phyloP scores from a whole-genome alignment of 345 rosid genomes.

The Eucalyptus polyanthemos region DNA sequence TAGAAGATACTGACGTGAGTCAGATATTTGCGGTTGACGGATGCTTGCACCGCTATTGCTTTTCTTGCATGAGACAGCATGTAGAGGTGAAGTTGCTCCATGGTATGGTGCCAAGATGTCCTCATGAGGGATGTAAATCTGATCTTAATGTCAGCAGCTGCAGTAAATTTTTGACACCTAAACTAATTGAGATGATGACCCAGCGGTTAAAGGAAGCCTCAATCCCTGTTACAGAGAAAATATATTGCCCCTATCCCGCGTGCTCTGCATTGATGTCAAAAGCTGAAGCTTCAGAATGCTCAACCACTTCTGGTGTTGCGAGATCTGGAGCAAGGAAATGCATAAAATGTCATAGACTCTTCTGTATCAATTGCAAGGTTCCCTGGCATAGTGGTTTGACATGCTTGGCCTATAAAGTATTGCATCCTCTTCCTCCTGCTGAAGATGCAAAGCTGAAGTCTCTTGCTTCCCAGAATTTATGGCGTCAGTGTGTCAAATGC shows the following conservation, averaged over 20 bases:
- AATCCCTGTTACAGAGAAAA: slow-evolving; percentile 40
- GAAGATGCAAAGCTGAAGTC: slow-evolving; percentile 39
- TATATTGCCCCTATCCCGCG: slow-evolving; percentile 68
- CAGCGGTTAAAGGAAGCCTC: slow-evolving; percentile 58
- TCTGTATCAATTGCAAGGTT: slow-evolving; percentile 68
- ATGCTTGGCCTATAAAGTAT: slow-evolving; percentile 26
- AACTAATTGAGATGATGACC: slow-evolving; percentile 38
- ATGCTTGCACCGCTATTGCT: slow-evolving; percentile 68
- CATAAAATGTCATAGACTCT: slow-evolving; percentile 31
- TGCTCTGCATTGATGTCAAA: slow-evolving; percentile 76
- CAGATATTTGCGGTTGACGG: slow-evolving; percentile 55
- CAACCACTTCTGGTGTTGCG: slow-evolving; percentile 14
- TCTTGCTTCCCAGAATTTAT: slow-evolving; percentile 31
- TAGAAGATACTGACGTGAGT: slow-evolving; percentile 37
- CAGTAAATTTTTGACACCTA: slow-evolving; percentile 45
- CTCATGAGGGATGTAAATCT: slow-evolving; percentile 56
- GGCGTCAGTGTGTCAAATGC: slow-evolving; percentile 60
- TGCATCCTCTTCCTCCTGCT: slow-evolving; percentile 17
- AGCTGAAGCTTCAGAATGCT: slow-evolving; percentile 25
- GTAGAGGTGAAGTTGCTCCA: slow-evolving; percentile 61
- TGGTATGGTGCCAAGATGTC: slow-evolving; percentile 55
- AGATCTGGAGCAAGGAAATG: slow-evolving; percentile 44
- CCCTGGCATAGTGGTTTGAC: slow-evolving; percentile 59
- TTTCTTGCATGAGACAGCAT: slow-evolving; percentile 79
- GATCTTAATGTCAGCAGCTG: slow-evolving; percentile 44